phyloP scores from a whole-genome alignment of 2,329 filamentous ascomycete genomes.

The Malbranchea zuffiana region DNA sequence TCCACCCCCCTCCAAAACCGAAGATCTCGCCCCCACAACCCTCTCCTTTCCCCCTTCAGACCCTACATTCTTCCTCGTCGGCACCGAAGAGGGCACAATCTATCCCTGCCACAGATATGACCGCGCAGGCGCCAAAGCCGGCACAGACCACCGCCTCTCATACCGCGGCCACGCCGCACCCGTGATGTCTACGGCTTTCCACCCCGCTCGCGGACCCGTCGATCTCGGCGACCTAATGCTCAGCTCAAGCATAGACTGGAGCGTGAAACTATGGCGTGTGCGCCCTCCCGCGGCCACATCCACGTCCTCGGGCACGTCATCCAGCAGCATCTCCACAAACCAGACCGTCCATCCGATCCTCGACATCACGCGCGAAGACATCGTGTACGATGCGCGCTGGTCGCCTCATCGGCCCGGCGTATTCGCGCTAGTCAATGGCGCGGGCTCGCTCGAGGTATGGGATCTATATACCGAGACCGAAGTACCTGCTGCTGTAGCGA shows the following conservation, averaged over 20 bases:
- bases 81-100: constrained; percentile 91
- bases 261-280: constrained; percentile 92
- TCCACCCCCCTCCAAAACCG: constrained; percentile 76
- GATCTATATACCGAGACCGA: constrained; percentile 88
- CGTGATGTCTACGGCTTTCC: constrained; percentile 93
- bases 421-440: constrained; percentile 88
- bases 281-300: constrained; percentile 41
- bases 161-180: constrained; percentile 88
- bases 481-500: constrained; percentile 73
- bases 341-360: constrained; percentile 61
- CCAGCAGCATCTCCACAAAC: constrained; percentile 25
- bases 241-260: constrained; percentile 91
- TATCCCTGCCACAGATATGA: constrained; percentile 97
- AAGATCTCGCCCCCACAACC: constrained; percentile 88
- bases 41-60: constrained; percentile 92
- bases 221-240: constrained; percentile 91
- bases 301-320: constrained; percentile 24
- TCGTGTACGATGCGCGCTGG: constrained; percentile 95
- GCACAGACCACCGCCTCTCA: constrained; percentile 76
- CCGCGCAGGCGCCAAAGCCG: constrained; percentile 90
- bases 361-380: constrained; percentile 86
- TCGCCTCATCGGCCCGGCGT: constrained; percentile 88
- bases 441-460: constrained; percentile 87
- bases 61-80: constrained; percentile 93
- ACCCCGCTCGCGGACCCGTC: constrained; percentile 80